A percentile compares a stretch with the other conserved stretches of the same genome.
Evolutionary conservation across 257 asterid species (phyloP).

Genomic region (Salvia hispanica): DNA sequence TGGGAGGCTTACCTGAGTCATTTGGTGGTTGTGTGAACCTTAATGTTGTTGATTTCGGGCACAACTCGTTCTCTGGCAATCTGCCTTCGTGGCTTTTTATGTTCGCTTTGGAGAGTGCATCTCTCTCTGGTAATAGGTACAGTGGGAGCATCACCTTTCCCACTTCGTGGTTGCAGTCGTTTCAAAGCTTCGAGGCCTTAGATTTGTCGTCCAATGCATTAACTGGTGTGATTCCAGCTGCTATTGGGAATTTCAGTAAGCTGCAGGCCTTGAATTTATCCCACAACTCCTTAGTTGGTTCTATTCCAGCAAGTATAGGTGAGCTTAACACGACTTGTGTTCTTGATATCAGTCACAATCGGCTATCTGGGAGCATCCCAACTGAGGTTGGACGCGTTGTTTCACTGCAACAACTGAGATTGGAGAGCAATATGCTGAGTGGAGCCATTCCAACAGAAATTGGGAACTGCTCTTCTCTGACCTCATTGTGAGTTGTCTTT

Average conservation of each 20-base stretch:
- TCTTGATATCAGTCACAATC: conserved; percentile 74
- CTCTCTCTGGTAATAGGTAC: conserved; percentile 60
- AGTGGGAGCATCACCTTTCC: conserved; percentile 49
- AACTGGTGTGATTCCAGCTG: conserved; percentile 58
- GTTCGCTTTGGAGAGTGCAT: conserved; percentile 48
- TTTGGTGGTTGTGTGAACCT: conserved; percentile 54
- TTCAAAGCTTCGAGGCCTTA: conserved; percentile 52
- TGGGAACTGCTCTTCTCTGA: conserved; percentile 62
- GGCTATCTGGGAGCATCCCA: conserved; percentile 66
- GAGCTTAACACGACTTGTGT: conserved; percentile 41
- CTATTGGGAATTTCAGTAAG: conserved; percentile 56
- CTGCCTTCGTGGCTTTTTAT: conserved; percentile 70
- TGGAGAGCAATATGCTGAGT: conserved; percentile 55
- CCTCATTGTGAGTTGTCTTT: conserved; percentile 78
- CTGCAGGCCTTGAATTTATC: conserved; percentile 67
- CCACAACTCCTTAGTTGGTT: conserved; percentile 55
- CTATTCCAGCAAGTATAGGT: conserved; percentile 59
- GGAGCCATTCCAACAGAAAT: conserved; percentile 56
- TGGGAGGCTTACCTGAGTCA: conserved; percentile 70
- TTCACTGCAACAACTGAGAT: conserved; percentile 60
- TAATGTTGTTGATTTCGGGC: conserved; percentile 52
- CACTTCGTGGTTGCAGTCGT: conserved; percentile 36
- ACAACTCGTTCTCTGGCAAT: conserved; percentile 57
- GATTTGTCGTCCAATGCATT: conserved; percentile 74
- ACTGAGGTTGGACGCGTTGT: conserved; percentile 51